Percentiles rank a stretch among this genome's conserved stretches.
Evolutionary conservation across 495 filamentous ascomycete species (phyloP).

Genomic region (Aspergillus wentii): DNA sequence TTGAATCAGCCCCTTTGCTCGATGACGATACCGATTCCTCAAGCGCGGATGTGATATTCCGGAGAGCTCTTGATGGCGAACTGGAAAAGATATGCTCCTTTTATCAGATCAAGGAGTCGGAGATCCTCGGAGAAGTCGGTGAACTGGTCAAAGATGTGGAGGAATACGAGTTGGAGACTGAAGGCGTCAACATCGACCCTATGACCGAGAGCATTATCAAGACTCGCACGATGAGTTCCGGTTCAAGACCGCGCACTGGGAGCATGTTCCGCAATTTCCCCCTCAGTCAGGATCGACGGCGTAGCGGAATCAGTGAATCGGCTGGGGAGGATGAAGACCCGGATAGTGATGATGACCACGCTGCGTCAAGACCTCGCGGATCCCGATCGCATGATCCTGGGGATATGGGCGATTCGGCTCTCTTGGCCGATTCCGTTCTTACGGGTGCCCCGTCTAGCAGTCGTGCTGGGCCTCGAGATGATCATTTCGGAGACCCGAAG

Average conservation of each 20-base stretch:
- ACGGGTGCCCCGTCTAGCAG: conserved; percentile 13
- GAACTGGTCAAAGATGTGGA: conserved; percentile 70
- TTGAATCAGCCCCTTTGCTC: conserved; percentile 81
- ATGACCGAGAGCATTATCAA: conserved; percentile 45
- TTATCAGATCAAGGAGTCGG: conserved; percentile 79
- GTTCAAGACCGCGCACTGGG: conserved; percentile 36
- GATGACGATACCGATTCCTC: conserved; percentile 36
- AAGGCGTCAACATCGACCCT: conserved; percentile 51
- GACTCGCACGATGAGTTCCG: conserved; percentile 32
- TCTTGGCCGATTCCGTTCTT: conserved; percentile 19
- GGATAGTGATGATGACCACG: conserved; percentile 43
- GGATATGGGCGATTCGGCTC: conserved; percentile 34
- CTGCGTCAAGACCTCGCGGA: conserved; percentile 7
- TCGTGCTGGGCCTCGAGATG: conserved; percentile 27
- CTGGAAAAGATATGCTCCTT: conserved; percentile 91
- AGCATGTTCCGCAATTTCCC: conserved; percentile 42
- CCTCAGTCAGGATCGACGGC: conserved; percentile 33
- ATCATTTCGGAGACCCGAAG: conserved; percentile 72
- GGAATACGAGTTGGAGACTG: conserved; percentile 60
- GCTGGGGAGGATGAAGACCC: conserved; percentile 57
- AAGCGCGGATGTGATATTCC: conserved; percentile 75
- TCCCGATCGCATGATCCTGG: conserved; percentile 23
- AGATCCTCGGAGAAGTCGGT: conserved; percentile 78
- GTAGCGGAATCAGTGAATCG: conserved; percentile 45
- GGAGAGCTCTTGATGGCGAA: conserved; percentile 76